Conservation (phyloP, 495 filamentous ascomycete genomes). For the Clohesyomyces aquaticus region DNA sequence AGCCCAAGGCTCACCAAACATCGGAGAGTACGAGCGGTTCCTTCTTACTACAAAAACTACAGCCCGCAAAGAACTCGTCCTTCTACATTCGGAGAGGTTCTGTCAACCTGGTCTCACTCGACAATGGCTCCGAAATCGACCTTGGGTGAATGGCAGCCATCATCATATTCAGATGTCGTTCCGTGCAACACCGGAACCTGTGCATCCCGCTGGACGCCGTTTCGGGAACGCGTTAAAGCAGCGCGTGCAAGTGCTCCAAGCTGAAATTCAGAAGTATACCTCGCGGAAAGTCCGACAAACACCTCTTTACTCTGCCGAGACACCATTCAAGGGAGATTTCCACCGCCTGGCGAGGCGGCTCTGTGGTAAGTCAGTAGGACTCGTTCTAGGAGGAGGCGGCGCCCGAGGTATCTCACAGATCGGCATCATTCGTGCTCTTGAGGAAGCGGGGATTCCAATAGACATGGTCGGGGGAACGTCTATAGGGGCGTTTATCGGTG, state of each 20-base stretch:
- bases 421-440: constrained; percentile 90
- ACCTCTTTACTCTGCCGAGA: constrained; percentile 86
- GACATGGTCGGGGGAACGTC: constrained; percentile 96
- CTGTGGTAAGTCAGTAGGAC: constrained; percentile 90
- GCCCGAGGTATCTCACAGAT: constrained; percentile 90
- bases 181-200: constrained; percentile 73
- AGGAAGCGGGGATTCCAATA: constrained; percentile 95
- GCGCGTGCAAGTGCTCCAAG: constrained; percentile 90
- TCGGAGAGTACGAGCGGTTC: constrained; percentile 96
- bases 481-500: constrained; percentile 97
- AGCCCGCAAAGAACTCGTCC: constrained; percentile 87
- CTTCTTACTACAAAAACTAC: constrained; percentile 97
- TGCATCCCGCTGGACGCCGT: constrained; percentile 74
- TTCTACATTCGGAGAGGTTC: constrained; percentile 92
- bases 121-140: constrained; percentile 86
- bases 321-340: constrained; percentile 94
- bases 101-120: constrained; percentile 81
- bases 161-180: constrained; percentile 98
- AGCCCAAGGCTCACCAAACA: constrained; percentile 83
- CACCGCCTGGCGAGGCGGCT: constrained; percentile 88
- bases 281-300: constrained; percentile 82
- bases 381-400: constrained; percentile 92
- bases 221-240: constrained; percentile 88
- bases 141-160: constrained; percentile 99
- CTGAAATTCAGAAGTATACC: constrained; percentile 97